These are phyloP conservation scores for Jatropha podagrica DNA, from an alignment of 441 rosid genomes.

Conservation along the genomic window DNA sequence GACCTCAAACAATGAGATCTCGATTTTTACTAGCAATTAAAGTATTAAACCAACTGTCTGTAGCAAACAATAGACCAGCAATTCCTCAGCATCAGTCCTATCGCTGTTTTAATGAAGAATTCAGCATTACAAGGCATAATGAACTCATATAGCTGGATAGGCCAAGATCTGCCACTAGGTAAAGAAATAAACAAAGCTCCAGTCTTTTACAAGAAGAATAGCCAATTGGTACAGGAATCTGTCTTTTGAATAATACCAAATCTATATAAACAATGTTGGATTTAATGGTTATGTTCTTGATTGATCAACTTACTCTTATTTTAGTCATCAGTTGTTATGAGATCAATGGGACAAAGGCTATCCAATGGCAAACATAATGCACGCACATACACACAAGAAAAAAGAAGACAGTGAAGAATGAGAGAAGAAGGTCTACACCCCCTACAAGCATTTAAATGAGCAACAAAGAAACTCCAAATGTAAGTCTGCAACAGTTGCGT, in stretches of 20 bases:
- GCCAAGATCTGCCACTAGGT: neutral
- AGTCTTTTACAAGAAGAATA: neutral
- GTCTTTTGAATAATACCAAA: too few species aligned
- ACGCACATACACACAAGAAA: neutral
- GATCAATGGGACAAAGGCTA: neutral
- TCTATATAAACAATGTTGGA: neutral
- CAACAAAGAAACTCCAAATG: constrained; percentile 3
- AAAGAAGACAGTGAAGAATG: neutral
- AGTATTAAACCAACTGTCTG: neutral
- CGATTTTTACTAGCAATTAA: neutral
- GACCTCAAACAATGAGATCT: neutral
- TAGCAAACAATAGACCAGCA: neutral
- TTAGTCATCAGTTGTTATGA: neutral
- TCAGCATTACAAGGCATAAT: neutral
- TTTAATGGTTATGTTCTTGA: neutral
- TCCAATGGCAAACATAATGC: neutral
- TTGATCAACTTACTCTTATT: neutral
- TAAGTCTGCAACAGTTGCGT: constrained; percentile 26
- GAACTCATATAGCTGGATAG: neutral
- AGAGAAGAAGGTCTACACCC: neutral
- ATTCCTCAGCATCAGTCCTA: neutral
- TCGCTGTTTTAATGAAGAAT: neutral
- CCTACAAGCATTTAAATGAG: neutral
- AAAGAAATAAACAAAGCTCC: neutral
- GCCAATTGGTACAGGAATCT: neutral